These are phyloP conservation scores for Monilinia aucupariae DNA, from an alignment of 2,329 filamentous ascomycete species.

Conservation along the genomic window DNA sequence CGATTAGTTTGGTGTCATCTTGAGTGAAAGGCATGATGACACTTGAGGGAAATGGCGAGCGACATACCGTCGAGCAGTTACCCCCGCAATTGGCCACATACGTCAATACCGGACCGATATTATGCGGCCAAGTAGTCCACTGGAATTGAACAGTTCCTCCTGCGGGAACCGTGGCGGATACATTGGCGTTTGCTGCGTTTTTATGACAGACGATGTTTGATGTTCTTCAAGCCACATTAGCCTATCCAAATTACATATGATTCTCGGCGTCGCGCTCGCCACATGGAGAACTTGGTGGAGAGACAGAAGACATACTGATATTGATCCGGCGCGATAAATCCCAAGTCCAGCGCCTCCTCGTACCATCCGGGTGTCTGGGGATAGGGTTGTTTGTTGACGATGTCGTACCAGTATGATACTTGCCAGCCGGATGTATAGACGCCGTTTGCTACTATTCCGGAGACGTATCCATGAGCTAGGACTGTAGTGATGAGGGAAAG, in stretches of 20 bases:
- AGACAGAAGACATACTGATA: constrained; percentile 33
- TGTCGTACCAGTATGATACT: constrained; percentile 32
- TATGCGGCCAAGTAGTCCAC: constrained; percentile 48
- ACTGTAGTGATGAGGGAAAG: background rate
- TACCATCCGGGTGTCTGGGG: constrained; percentile 38
- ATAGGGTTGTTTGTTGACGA: constrained; percentile 22
- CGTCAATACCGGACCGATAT: constrained; percentile 37
- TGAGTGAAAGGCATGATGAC: constrained; percentile 28
- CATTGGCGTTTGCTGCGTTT: constrained; percentile 39
- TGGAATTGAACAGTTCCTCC: constrained; percentile 44
- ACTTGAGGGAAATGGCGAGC: no score
- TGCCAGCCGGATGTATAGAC: constrained; percentile 30
- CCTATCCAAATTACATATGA: background rate
- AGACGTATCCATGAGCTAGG: constrained; percentile 41
- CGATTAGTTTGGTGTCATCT: background rate
- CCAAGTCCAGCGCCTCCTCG: constrained; percentile 44
- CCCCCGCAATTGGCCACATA: constrained; percentile 35
- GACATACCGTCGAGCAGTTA: constrained; percentile 36
- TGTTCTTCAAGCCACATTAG: constrained; percentile 10
- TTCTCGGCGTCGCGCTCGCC: no score
- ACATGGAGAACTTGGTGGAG: no score
- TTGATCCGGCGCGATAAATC: constrained; percentile 44
- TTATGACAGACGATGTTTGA: constrained; percentile 48
- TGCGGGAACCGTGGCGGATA: constrained; percentile 41
- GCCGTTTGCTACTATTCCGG: constrained; percentile 42